These are phyloP conservation scores for Trichoderma citrinoviride DNA, from an alignment of 2,329 filamentous ascomycete species.

Conservation along the genomic window DNA sequence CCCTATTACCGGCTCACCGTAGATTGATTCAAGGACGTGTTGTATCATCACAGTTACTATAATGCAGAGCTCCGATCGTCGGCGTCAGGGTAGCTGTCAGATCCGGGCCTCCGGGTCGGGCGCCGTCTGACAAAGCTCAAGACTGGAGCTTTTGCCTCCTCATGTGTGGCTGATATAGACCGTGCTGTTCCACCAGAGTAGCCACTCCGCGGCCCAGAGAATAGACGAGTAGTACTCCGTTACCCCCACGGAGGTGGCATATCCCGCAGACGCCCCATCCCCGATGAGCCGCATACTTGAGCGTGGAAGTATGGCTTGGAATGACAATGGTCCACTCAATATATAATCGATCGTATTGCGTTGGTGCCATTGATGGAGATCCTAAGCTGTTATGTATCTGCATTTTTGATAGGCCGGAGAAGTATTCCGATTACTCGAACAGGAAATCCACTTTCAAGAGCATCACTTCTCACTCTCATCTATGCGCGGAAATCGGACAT, in stretches of 20 bases:
- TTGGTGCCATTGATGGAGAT: not conserved
- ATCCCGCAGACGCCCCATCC: not conserved
- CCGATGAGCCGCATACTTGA: not conserved
- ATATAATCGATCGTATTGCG: not conserved
- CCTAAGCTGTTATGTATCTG: not conserved
- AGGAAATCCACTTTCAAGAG: no score
- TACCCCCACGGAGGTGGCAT: not conserved
- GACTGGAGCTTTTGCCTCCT: not conserved
- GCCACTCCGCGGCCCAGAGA: not conserved
- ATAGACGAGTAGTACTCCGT: not conserved
- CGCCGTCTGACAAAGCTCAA: not conserved
- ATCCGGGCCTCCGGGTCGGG: slow-evolving; percentile 3
- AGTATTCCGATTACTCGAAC: no score
- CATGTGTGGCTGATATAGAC: not conserved
- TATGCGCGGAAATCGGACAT: no score
- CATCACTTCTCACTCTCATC: no score
- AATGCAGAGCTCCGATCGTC: not conserved
- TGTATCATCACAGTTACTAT: not conserved
- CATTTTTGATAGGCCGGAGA: no score
- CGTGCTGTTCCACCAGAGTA: not conserved
- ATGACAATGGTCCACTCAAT: not conserved
- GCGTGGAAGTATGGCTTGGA: not conserved
- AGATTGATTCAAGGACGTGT: not conserved
- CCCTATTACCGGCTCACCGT: not conserved
- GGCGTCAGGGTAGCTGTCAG: not conserved